Conservation (phyloP, 495 filamentous ascomycete genomes). For the Sordaria brevicollis region DNA sequence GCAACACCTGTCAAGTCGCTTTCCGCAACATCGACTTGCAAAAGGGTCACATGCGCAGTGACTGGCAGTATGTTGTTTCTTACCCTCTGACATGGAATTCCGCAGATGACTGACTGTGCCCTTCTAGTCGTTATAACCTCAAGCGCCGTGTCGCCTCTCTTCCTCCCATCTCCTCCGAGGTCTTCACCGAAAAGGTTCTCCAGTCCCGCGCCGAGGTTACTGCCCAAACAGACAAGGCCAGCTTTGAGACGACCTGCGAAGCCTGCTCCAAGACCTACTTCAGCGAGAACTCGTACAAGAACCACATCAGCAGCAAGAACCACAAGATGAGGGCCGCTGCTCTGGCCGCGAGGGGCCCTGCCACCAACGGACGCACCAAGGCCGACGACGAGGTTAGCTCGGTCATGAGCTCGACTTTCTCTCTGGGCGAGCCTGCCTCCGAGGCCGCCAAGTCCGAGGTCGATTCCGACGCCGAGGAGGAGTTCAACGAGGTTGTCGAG, state of each 20-base stretch:
- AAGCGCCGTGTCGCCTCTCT: slow-evolving; percentile 89
- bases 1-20: slow-evolving; percentile 95
- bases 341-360: slow-evolving; percentile 13
- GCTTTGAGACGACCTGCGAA: slow-evolving; percentile 74
- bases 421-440: slow-evolving; percentile 69
- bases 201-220: slow-evolving; percentile 75
- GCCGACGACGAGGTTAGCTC: slow-evolving; percentile 67
- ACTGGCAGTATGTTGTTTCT: slow-evolving; percentile 79
- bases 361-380: slow-evolving; percentile 4
- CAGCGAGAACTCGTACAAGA: slow-evolving; percentile 89
- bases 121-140: slow-evolving; percentile 85
- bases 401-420: slow-evolving; percentile 83
- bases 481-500: slow-evolving; percentile 70
- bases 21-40: slow-evolving; percentile 92
- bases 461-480: slow-evolving; percentile 54
- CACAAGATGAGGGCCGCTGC: slow-evolving; percentile 59
- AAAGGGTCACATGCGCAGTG: slow-evolving; percentile 87
- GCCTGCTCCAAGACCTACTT: slow-evolving; percentile 88
- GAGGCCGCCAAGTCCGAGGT: slow-evolving; percentile 35
- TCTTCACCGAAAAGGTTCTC: slow-evolving; percentile 95
- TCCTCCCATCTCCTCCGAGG: slow-evolving; percentile 83
- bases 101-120: slow-evolving; percentile 2
- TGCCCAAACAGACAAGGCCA: slow-evolving; percentile 77
- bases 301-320: slow-evolving; percentile 86
- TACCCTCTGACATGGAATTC: neutral